Base-by-base conservation (phyloP, 2,329 filamentous ascomycete genomes). In the Exophiala dermatitidis region DNA sequence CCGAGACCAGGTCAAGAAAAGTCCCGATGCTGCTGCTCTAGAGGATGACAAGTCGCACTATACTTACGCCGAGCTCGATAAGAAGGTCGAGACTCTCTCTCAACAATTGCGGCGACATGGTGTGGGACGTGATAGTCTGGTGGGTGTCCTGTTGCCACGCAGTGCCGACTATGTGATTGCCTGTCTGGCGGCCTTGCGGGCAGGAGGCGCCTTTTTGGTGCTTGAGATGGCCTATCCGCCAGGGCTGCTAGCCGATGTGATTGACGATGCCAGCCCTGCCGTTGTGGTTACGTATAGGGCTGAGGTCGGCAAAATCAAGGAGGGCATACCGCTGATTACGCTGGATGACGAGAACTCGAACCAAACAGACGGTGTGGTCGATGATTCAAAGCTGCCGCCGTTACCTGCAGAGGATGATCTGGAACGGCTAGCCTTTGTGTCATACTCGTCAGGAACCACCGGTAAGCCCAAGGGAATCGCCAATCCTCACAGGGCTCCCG, bases 401-500 rank as follows among this genome's bases (percentile, higher is more conserved):
- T 66, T 83, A 26, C 83, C 84, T 1, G 73, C 76, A 0, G 80
- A 84, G 5, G 76, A 83, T 63, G 86, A 90, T 64, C 70, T 90
- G 50, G 86, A 90, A 59, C 77, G 83, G 41, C 75, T 90, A 19
- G 82, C 84, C 12, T 91, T 90, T 66, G 85, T 90, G n/a, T 85
- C 85, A 1, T 90, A 90, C 69, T 88, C 85, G 1, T 88, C 84
- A 3, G 86, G 86, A 34, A 88, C 86, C 0, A 90, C 86, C 0
- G 86, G 86, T 60, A 82, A 82, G 59, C 86, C 86, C n/a, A 90
- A 90, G 69, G 86, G 86, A 50, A 90, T 91, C 65, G 85, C 84
- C 50, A 90, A 90, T 66, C 83, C 86, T 1, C 86, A 90, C 67
- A 76, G 80, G 63, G 86, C 86, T 10, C 76, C 86, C 0, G 83